A percentile compares a stretch with the other conserved stretches of the same genome.
These are phyloP conservation scores for Haplosporangium sp. DNA, from an alignment of 371 early-diverging fungal species.

Conservation along the genomic window DNA sequence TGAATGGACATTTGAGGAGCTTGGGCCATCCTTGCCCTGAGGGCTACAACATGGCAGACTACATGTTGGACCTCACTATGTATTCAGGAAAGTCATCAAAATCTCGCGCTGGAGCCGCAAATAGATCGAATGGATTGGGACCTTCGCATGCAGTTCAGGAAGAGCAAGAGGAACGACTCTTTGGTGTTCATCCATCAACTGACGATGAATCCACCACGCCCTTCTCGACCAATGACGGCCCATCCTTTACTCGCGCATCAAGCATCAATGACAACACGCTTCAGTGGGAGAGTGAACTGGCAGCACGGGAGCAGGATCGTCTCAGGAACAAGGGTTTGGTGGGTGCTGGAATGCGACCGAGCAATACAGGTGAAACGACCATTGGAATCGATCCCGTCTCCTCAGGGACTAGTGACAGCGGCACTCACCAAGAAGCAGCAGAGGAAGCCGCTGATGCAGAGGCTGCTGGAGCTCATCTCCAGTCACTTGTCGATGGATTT, in stretches of 20 bases:
- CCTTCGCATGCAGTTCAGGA: conserved; percentile 26
- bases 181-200: too few species aligned
- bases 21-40: conserved; percentile 87
- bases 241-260: conserved; percentile 12
- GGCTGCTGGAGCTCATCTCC: conserved; percentile 55
- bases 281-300: conserved; percentile 30
- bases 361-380: conserved; percentile 1
- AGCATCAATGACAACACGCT: conserved; percentile 18
- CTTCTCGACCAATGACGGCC: not conserved
- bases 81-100: conserved; percentile 47
- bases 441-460: conserved; percentile 44
- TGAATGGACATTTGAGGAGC: conserved; percentile 69
- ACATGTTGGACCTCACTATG: conserved; percentile 84
- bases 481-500: conserved; percentile 58
- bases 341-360: too few species aligned
- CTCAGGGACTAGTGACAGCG: conserved; percentile 12
- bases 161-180: conserved; percentile 31
- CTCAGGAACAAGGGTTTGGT: too few species aligned
- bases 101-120: not conserved
- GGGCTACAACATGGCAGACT: conserved; percentile 95
- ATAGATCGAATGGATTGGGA: conserved; percentile 2
- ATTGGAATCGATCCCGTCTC: conserved; percentile 23
- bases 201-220: not conserved
- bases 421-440: not conserved
- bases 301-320: conserved; percentile 12